phyloP scores from a whole-genome alignment of 2,329 filamentous ascomycete genomes.

The Botrytis elliptica region DNA sequence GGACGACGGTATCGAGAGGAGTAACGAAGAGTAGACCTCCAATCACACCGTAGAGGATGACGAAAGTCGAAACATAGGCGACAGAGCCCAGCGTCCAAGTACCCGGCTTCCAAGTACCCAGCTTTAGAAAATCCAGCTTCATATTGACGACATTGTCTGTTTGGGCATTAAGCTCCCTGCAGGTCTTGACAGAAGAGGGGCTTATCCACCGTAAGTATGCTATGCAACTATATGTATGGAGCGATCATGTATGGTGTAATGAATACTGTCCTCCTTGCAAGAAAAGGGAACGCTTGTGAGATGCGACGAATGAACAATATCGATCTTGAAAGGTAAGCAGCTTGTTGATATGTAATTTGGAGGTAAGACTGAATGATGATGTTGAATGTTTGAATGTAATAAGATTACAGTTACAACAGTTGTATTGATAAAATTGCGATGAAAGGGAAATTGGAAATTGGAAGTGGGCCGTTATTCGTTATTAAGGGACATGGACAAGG shows the following conservation, averaged over 20 bases:
- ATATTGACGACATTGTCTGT: conserved; percentile 18
- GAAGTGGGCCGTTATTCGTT: background rate
- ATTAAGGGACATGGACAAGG: background rate
- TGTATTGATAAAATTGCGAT: conserved; percentile 11
- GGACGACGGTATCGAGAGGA: conserved; percentile 76
- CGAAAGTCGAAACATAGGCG: conserved; percentile 3
- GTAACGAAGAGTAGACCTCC: conserved; percentile 74
- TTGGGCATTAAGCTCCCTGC: conserved; percentile 20
- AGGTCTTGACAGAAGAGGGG: conserved; percentile 9
- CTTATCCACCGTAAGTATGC: conserved; percentile 10
- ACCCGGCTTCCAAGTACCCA: conserved; percentile 13
- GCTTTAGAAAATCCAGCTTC: conserved; percentile 7
- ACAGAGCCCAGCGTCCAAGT: conserved; percentile 10
- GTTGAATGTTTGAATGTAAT: background rate
- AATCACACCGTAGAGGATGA: conserved; percentile 54
- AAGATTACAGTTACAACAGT: background rate
- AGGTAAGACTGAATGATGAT: background rate
- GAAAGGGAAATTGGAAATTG: background rate
- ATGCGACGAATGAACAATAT: background rate
- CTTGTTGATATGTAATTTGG: background rate
- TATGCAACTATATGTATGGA: background rate
- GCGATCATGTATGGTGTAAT: background rate
- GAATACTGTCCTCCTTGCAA: background rate
- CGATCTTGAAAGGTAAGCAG: background rate
- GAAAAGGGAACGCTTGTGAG: background rate